A percentile compares a stretch with the other conserved stretches of the same genome.
Evolutionary conservation across 2,329 filamentous ascomycete species (phyloP).

Genomic region (Dichotomopilus funicola): DNA sequence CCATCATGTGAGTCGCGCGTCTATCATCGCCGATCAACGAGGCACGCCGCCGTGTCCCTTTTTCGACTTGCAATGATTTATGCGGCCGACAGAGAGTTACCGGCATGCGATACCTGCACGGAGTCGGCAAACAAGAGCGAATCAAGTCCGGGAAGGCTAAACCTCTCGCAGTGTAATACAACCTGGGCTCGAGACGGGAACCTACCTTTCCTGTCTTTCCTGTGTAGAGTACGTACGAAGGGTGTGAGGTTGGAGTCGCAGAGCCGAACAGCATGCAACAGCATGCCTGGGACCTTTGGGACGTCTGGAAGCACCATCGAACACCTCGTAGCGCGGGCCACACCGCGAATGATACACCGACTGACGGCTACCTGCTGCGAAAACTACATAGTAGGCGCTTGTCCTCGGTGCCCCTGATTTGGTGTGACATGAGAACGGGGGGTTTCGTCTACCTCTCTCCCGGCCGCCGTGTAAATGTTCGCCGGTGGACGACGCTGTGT

Average conservation of each 20-base stretch:
- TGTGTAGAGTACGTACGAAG: constrained; percentile 8
- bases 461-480: too few relatives aligned
- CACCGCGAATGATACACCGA: constrained; percentile 4
- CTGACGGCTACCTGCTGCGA: constrained; percentile 10
- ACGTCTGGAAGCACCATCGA: constrained; percentile 17
- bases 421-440: constrained; percentile 5
- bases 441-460: neutral
- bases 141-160: constrained; percentile 16
- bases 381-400: neutral
- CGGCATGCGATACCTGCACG: constrained; percentile 14
- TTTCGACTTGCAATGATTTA: constrained; percentile 15
- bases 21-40: neutral
- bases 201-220: constrained; percentile 4
- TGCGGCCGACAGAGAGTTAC: constrained; percentile 18
- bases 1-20: neutral
- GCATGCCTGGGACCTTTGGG: constrained; percentile 11
- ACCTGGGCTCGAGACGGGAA: constrained; percentile 12
- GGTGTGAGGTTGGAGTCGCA: constrained; percentile 14
- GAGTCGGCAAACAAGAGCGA: constrained; percentile 8
- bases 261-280: constrained; percentile 12
- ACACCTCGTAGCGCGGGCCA: constrained; percentile 15
- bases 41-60: neutral
- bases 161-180: constrained; percentile 14
- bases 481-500: too few relatives aligned
- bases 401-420: constrained; percentile 3